Percentiles rank a stretch among this genome's conserved stretches.
phyloP scores from a whole-genome alignment of 345 rosid species.

The Erucastrum elatum region DNA sequence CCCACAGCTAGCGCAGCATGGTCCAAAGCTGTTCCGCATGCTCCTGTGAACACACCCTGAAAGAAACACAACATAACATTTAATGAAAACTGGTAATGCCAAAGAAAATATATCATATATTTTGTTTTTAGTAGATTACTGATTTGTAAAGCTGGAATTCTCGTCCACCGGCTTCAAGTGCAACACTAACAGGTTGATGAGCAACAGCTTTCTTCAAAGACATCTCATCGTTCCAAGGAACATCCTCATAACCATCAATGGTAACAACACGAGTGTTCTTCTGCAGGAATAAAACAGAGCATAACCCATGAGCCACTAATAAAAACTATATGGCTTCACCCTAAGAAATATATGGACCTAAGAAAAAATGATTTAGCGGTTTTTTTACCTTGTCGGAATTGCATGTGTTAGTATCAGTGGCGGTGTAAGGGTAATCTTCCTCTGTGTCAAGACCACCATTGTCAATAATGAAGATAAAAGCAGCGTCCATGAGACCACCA shows the following conservation, averaged over 20 bases:
- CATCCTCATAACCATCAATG: constrained; percentile 64
- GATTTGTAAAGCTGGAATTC: constrained; percentile 60
- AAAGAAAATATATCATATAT: not conserved
- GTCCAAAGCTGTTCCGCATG: constrained; percentile 19
- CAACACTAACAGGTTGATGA: constrained; percentile 66
- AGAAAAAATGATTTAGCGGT: too few relatives aligned
- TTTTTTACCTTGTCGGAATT: constrained; percentile 50
- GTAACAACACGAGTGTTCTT: constrained; percentile 46
- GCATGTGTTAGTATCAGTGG: constrained; percentile 50
- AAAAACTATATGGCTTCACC: not conserved
- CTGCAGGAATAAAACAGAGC: constrained; percentile 27
- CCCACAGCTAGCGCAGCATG: constrained; percentile 23
- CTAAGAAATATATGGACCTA: too few relatives aligned
- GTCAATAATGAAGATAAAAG: constrained; percentile 52
- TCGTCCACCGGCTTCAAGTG: constrained; percentile 71
- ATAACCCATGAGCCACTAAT: not conserved
- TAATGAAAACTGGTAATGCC: not conserved
- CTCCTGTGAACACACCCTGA: constrained; percentile 34
- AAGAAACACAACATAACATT: not conserved
- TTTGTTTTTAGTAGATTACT: constrained; percentile 33
- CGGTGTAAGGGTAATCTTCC: constrained; percentile 59
- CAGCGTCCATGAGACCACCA: constrained; percentile 73
- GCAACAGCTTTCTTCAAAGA: constrained; percentile 66
- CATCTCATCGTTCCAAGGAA: constrained; percentile 55
- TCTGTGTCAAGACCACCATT: constrained; percentile 61